Evolutionary conservation across 495 filamentous ascomycete genomes (phyloP).

Genomic region (Xylaria curta): DNA sequence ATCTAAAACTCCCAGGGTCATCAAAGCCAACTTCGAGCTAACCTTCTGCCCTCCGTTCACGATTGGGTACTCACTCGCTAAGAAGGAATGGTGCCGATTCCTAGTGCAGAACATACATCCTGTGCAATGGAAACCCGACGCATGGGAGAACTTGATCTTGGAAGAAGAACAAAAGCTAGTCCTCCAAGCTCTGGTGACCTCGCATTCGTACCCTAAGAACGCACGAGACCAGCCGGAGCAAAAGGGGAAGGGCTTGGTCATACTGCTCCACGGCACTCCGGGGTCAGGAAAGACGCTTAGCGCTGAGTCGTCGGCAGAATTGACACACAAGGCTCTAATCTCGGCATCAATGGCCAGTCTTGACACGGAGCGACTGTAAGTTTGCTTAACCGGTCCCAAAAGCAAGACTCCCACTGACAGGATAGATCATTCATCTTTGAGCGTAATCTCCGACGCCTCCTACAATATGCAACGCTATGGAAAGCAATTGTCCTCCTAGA

Average conservation of each 20-base stretch:
- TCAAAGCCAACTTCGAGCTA: conserved; percentile 33
- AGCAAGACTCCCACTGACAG: conserved; percentile 75
- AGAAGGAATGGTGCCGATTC: conserved; percentile 85
- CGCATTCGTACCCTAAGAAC: conserved; percentile 50
- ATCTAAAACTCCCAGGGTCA: conserved; percentile 26
- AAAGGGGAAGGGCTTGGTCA: conserved; percentile 59
- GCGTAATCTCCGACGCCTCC: conserved; percentile 72
- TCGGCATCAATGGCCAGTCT: conserved; percentile 20
- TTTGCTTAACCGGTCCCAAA: conserved; percentile 74
- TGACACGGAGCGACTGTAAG: conserved; percentile 51
- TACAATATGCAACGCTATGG: conserved; percentile 84
- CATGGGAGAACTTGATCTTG: conserved; percentile 76
- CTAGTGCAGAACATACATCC: conserved; percentile 73
- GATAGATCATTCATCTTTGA: conserved; percentile 73
- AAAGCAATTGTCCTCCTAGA: conserved; percentile 75
- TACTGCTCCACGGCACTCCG: conserved; percentile 54
- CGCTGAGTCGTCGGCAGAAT: conserved; percentile 50
- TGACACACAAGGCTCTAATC: conserved; percentile 48
- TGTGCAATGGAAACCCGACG: conserved; percentile 77
- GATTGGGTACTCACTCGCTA: conserved; percentile 78
- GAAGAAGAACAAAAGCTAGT: conserved; percentile 76
- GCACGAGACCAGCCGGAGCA: conserved; percentile 76
- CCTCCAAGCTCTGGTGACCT: conserved; percentile 78
- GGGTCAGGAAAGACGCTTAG: conserved; percentile 62
- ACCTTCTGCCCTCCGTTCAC: conserved; percentile 58